phyloP scores from a whole-genome alignment of 83 land plant genomes.

The Isoetes engelmannii region DNA sequence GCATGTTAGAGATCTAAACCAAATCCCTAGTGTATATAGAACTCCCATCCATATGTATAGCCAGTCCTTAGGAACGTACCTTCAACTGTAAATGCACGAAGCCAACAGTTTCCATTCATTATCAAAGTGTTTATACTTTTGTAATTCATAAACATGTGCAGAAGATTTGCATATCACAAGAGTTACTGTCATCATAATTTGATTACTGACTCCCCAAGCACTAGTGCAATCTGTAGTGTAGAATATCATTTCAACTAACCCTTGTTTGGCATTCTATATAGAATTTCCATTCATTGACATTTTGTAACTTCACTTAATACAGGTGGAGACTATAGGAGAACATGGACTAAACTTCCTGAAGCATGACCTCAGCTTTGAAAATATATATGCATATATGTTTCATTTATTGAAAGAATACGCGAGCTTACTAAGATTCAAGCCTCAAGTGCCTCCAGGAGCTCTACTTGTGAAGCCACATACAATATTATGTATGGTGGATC shows the following conservation, averaged over 20 bases:
- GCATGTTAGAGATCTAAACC: no score
- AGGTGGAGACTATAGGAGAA: constrained; percentile 56
- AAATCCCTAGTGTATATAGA: no score
- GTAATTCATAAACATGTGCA: no score
- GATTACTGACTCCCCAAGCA: not conserved
- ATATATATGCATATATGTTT: constrained; percentile 67
- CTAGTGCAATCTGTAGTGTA: not conserved
- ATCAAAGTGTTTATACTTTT: no score
- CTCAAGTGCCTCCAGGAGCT: constrained; percentile 4
- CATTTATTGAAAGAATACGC: constrained; percentile 52
- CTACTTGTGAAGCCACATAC: no score
- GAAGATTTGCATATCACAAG: no score
- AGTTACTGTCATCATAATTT: not conserved
- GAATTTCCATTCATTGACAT: not conserved
- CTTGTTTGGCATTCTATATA: not conserved
- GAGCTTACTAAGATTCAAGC: constrained; percentile 49
- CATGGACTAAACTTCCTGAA: constrained; percentile 38
- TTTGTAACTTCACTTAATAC: constrained; percentile 1
- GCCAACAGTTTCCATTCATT: no score
- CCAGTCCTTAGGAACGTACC: no score
- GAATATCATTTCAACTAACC: not conserved
- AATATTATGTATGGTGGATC: no score
- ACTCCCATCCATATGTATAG: no score
- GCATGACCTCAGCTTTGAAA: constrained; percentile 46
- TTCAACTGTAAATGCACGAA: no score